Percentiles rank a stretch among this genome's conserved stretches.
These are phyloP conservation scores for Torulaspora franciscae DNA, from an alignment of 805 yeast genomes.

Conservation along the genomic window DNA sequence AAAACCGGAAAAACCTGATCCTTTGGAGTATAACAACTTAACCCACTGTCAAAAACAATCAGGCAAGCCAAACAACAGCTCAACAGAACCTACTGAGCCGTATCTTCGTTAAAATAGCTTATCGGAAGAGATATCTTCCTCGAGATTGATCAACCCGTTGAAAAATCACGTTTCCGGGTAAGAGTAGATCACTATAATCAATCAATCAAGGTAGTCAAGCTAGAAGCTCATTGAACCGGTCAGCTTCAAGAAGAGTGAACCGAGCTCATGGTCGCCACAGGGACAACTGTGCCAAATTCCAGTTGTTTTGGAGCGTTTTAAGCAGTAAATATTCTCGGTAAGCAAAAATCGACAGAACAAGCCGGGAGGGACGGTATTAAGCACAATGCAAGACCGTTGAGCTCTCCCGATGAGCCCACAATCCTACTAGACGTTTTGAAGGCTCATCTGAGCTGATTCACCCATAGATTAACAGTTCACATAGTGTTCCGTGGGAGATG, in stretches of 20 bases:
- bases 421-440: neutral
- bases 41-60: neutral
- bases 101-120: neutral
- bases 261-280: no score
- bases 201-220: neutral
- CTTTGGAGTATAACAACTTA: neutral
- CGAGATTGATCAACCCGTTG: neutral
- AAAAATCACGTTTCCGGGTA: conserved; percentile 7
- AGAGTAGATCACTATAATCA: neutral
- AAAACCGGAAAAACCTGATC: neutral
- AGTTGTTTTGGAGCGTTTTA: no score
- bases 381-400: no score
- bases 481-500: neutral
- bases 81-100: neutral
- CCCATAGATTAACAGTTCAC: neutral
- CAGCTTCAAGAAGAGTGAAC: no score
- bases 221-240: neutral
- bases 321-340: no score
- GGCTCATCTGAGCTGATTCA: neutral
- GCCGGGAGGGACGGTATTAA: no score
- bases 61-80: neutral
- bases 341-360: no score
- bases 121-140: neutral
- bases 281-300: no score
- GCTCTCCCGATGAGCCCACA: neutral